Evolutionary conservation across 306 rosid genomes (phyloP).

Genomic region (Cotoneaster glaucophyllus): DNA sequence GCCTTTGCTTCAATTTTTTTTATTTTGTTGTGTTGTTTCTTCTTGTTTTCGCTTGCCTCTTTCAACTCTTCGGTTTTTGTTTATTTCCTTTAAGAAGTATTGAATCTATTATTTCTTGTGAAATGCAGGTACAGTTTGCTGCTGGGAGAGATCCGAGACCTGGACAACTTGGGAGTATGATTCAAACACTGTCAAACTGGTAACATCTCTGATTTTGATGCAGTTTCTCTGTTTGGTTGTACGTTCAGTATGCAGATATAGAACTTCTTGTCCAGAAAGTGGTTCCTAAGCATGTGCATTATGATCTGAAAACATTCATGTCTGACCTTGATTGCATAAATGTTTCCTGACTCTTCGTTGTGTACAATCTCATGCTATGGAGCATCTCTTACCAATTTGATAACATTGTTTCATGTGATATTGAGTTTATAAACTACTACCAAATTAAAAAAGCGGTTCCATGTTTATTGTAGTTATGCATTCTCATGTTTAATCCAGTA

Average conservation of each 20-base stretch:
- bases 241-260: not conserved
- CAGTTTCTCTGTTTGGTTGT: not conserved
- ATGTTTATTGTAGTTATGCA: too few relatives aligned
- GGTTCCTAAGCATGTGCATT: not conserved
- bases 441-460: not conserved
- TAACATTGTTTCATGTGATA: not conserved
- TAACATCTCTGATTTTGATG: slow-evolving; percentile 26
- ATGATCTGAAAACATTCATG: not conserved
- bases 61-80: not conserved
- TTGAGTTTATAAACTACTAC: not conserved
- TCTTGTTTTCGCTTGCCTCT: not conserved
- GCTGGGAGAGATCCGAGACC: slow-evolving; percentile 98
- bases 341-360: not conserved
- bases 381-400: not conserved
- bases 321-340: not conserved
- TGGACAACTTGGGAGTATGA: slow-evolving; percentile 86
- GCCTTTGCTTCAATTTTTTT: not conserved
- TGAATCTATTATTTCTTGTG: slow-evolving; percentile 18
- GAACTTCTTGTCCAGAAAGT: not conserved
- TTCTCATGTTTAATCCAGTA: not conserved
- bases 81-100: not conserved
- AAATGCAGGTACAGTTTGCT: slow-evolving; percentile 87
- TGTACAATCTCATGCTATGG: not conserved
- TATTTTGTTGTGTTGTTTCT: not conserved
- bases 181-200: slow-evolving; percentile 88